A percentile compares a stretch with the other conserved stretches of the same genome.
These are phyloP conservation scores for Termitomyces sp. DNA, from an alignment of 768 basidiomycete species.

Conservation along the genomic window DNA sequence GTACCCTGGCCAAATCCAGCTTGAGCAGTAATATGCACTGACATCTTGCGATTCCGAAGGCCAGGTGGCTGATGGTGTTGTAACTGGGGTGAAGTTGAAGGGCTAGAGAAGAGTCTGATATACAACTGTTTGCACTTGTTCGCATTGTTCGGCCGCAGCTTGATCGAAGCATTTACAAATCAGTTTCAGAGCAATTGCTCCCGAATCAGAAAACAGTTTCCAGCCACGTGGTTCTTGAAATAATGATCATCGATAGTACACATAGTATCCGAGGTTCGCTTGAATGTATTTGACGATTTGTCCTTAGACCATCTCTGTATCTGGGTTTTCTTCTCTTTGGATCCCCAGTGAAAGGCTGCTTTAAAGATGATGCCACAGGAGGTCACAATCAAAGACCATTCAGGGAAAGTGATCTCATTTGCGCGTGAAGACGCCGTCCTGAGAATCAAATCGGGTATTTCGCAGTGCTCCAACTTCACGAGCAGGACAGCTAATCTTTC, in stretches of 20 bases:
- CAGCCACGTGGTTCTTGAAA: not conserved
- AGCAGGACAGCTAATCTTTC: not conserved
- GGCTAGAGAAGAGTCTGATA: not conserved
- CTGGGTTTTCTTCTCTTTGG: not conserved
- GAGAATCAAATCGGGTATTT: slow-evolving; percentile 18
- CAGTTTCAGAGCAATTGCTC: not conserved
- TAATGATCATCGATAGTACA: not conserved
- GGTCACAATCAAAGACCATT: slow-evolving; percentile 15
- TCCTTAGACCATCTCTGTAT: not conserved
- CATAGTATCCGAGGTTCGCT: too few species aligned
- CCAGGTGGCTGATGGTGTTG: not conserved
- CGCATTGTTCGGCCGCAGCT: too few species aligned
- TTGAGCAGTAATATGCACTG: slow-evolving; percentile 66
- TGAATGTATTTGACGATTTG: not conserved
- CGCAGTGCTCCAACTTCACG: not conserved
- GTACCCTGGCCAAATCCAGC: slow-evolving; percentile 77
- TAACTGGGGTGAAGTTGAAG: not conserved
- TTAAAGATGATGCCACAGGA: slow-evolving; percentile 5
- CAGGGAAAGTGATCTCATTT: slow-evolving; percentile 15
- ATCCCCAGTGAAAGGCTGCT: not conserved
- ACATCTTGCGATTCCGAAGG: slow-evolving; percentile 23
- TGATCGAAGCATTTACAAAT: not conserved
- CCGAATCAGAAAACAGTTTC: not conserved
- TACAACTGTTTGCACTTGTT: too few species aligned
- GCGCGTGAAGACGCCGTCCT: slow-evolving; percentile 14